Percentiles rank a stretch among this genome's conserved stretches.
phyloP scores from a whole-genome alignment of 1,284 basidiomycete genomes.

The Papiliotrema fonsecae region DNA sequence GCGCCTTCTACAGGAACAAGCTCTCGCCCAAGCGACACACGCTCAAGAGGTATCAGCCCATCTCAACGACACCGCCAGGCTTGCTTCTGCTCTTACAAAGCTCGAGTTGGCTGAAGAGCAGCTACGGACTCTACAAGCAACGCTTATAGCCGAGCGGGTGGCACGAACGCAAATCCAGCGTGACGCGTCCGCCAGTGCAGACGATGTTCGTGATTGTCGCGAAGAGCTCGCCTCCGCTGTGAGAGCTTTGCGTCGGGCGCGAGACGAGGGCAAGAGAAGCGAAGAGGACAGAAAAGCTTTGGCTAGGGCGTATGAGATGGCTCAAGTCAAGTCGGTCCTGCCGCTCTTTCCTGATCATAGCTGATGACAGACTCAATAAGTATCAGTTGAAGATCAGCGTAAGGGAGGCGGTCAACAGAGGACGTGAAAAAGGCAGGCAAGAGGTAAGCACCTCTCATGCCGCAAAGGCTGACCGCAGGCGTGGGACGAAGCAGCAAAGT shows the following conservation, averaged over 20 bases:
- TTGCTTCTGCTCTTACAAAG: constrained; percentile 25
- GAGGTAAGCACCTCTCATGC: constrained; percentile 24
- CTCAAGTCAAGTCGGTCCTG: constrained; percentile 32
- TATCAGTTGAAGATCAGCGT: constrained; percentile 42
- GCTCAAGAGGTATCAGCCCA: constrained; percentile 10
- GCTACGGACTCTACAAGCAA: constrained; percentile 39
- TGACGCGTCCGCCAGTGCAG: constrained; percentile 14
- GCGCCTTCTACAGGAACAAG: constrained; percentile 18
- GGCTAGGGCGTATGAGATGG: constrained; percentile 36
- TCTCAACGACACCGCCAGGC: constrained; percentile 16
- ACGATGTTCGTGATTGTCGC: constrained; percentile 34
- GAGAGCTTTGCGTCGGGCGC: constrained; percentile 31
- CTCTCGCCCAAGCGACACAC: constrained; percentile 5
- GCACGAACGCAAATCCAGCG: constrained; percentile 31
- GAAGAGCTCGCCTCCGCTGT: constrained; percentile 40
- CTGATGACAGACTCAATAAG: constrained; percentile 22
- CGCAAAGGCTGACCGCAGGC: constrained; percentile 17
- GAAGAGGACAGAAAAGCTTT: constrained; percentile 41
- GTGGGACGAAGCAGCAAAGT: constrained; percentile 43
- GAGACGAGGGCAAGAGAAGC: constrained; percentile 37
- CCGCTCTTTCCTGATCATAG: not conserved
- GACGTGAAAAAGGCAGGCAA: constrained; percentile 39
- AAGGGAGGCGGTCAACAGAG: constrained; percentile 37
- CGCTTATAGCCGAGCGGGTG: constrained; percentile 41
- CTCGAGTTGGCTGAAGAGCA: constrained; percentile 32